Conservation (phyloP, 2,329 filamentous ascomycete genomes). For the Ophiostoma fasciatum region DNA sequence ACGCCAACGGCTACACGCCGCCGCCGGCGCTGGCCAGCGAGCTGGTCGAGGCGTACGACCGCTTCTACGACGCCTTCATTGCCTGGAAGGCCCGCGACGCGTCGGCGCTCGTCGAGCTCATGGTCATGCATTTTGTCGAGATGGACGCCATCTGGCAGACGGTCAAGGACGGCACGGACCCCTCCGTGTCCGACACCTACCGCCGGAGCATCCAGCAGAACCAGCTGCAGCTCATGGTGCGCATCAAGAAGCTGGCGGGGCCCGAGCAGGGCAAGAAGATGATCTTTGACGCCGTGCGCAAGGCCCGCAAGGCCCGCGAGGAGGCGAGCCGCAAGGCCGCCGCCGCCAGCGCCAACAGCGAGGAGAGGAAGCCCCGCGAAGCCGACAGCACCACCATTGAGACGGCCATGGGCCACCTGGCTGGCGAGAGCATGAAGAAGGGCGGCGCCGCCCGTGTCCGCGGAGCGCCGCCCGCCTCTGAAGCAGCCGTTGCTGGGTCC, state of each 20-base stretch:
- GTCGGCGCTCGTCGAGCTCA: slow-evolving; percentile 62
- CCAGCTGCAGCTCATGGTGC: slow-evolving; percentile 62
- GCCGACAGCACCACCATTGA: slow-evolving; percentile 30
- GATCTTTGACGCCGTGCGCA: slow-evolving; percentile 59
- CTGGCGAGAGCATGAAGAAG: not conserved
- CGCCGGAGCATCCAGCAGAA: slow-evolving; percentile 68
- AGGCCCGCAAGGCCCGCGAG: slow-evolving; percentile 47
- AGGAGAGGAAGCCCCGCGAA: slow-evolving; percentile 57
- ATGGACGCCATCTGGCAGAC: slow-evolving; percentile 73
- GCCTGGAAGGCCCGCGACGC: slow-evolving; percentile 75
- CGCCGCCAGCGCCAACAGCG: slow-evolving; percentile 21
- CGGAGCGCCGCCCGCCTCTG: no score
- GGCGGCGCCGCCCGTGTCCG: not conserved
- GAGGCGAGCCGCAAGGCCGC: slow-evolving; percentile 45
- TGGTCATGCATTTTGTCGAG: slow-evolving; percentile 77
- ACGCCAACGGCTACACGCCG: slow-evolving; percentile 51
- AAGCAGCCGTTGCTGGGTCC: not conserved
- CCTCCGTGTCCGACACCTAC: slow-evolving; percentile 61
- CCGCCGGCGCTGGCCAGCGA: slow-evolving; percentile 46
- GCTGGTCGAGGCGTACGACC: slow-evolving; percentile 54
- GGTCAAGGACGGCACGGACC: slow-evolving; percentile 63
- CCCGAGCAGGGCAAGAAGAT: slow-evolving; percentile 54
- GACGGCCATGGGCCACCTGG: slow-evolving; percentile 24
- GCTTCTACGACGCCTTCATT: slow-evolving; percentile 66
- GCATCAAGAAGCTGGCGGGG: slow-evolving; percentile 66